Base-by-base conservation (phyloP, 2,329 filamentous ascomycete species). In the Fusarium mangiferae region DNA sequence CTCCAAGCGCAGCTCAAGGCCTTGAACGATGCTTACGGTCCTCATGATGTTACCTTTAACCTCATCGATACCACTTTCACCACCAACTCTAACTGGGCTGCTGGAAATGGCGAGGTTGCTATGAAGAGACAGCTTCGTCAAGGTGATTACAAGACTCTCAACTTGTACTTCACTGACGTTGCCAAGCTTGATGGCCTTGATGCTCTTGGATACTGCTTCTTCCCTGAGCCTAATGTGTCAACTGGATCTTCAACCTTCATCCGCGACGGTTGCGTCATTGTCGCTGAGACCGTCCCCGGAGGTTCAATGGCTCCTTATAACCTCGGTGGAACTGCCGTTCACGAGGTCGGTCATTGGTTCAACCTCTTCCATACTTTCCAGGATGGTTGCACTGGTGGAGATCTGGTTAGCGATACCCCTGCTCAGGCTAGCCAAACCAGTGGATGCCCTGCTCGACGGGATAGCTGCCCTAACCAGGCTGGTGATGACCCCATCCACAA, bases 91-190 rank as follows among this genome's bases (percentile, higher is more conserved):
- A 79, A 79, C 75, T 89, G 86, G 85, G 84, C 85, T 36, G 72
- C 66, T 20, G 85, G 84, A 30, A 78, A 80, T 5, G 69, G 75
- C n/a, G 83, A 86, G 66, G 59, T 80, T 58, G 79, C 73, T 6
- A 87, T 87, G 85, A 87, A 87, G 82, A 76, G 66, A 44, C 75
- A 81, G 33, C 85, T 87, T 15, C 84, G 84, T 67, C 81, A 84
- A 78, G 86, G 86, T 52, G 80, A 81, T 65, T 87, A 87, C 78
- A 69, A 67, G 30, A 77, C 77, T n/a, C 80, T 83, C 12, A 83
- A 80, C 73, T 75, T 85, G 44, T 82, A 84, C 65, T 81, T 82
- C 49, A 60, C 68, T 3, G 72, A 75, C 3, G 35, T 55, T 13
- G 60, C 73, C 10, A 75, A 72, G 48, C 33, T 74, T 41, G 69